These are phyloP conservation scores for Naganishia kalamii DNA, from an alignment of 768 basidiomycete species.

Conservation along the genomic window DNA sequence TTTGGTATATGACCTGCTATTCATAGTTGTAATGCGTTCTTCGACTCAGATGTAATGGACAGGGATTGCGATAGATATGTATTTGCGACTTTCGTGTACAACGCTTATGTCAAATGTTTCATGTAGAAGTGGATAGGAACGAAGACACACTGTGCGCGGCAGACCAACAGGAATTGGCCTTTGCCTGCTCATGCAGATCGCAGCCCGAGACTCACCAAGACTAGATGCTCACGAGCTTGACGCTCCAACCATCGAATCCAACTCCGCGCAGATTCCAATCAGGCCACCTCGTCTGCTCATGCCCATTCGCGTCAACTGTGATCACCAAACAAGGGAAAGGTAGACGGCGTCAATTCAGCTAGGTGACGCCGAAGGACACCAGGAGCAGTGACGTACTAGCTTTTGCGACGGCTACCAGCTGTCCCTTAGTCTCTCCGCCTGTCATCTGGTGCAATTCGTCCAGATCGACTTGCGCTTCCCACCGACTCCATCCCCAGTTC, in stretches of 20 bases:
- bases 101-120: background rate
- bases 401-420: conserved; percentile 10
- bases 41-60: background rate
- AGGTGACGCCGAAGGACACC: background rate
- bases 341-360: background rate
- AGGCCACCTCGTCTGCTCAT: conserved; percentile 18
- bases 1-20: background rate
- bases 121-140: background rate
- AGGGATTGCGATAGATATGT: background rate
- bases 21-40: background rate
- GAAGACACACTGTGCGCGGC: too few species aligned
- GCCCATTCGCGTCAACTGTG: conserved; percentile 14
- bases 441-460: conserved; percentile 16
- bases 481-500: conserved; percentile 68
- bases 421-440: background rate
- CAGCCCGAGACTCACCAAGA: too few species aligned
- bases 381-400: background rate
- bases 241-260: conserved; percentile 17
- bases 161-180: too few species aligned
- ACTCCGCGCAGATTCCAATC: conserved; percentile 21
- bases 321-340: background rate
- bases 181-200: too few species aligned
- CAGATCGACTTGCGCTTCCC: conserved; percentile 55
- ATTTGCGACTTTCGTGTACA: background rate
- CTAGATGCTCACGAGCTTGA: background rate